Evolutionary conservation across 2,329 filamentous ascomycete species (phyloP), one percentile per base, ranked within the genome.

Genomic region (Fusarium circinatum): DNA sequence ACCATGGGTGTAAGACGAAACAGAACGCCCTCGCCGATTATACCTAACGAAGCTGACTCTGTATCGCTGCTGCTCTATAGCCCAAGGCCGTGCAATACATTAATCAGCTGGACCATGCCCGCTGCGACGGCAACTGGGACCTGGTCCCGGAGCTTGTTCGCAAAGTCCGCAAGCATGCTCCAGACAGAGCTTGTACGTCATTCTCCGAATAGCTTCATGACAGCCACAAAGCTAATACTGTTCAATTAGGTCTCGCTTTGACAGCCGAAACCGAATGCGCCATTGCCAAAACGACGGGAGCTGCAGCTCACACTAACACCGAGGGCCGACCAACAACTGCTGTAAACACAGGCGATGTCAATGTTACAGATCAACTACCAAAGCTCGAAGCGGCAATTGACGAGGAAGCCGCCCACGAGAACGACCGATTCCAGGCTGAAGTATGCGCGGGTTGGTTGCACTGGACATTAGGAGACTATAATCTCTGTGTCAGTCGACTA

Each of bases 161-260:
- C 81, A 99, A 99, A 84, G 89, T 98, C 79, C 93, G 93, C 79
- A 98, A 99, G 83, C 96, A 99, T 88, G 94, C 95, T 77, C 92
- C 95, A 45, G 90, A 93, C 70, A 90, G 94, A 82, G 89, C 90
- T 83, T 98, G 96, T 98, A 92, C 78, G 90, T 48, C 57, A 54
- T 63, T 54, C 34, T 57, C 58, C 36, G 55, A 57, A 64, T 51
- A 49, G 44, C 39, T 39, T 57, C 48, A 55, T 30, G 45, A 38
- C 49, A 36, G n/a, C 10, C 32, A 41, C 26, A 34, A 51, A 44
- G 41, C 61, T 79, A 68, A 78, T 51, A 48, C 39, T 41, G 26
- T 24, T 55, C 44, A 45, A 39, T 28, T 76, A 94, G 93, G 92
- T 81, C 87, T 95, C 49, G 86, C 91, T 52, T 85, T 92, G 78